Base-by-base conservation (phyloP, 768 basidiomycete genomes). In the Artomyces pyxidatus region DNA sequence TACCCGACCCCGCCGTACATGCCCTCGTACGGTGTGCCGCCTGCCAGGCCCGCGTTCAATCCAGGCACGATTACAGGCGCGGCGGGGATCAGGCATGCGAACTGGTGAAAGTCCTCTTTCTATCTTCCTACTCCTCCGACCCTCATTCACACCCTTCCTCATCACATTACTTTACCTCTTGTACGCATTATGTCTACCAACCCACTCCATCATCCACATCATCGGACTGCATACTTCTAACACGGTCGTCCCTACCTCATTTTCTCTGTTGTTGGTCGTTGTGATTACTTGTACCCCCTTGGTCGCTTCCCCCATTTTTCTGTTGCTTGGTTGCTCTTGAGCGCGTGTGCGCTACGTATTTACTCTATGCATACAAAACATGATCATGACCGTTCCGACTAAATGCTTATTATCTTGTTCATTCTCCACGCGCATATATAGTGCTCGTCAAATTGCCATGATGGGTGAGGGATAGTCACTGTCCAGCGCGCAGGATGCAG, bases 41-140 rank as follows among this genome's bases (percentile, higher is more conserved):
- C 4, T 45, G 50, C 50, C 22, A 40, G 5, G 6, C 46, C 30
- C 39, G 40, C 17, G 25, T 37, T 22, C 42, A 28, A 12, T 27
- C 37, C 29, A 25, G 50, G 16, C 17, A 40, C 37, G 14, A 54
- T 54, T 37, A 54, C 53, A 21, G 53, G 53, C 19, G 45, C 53
- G 27, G 47, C 53, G 16, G 53, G 53, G 32, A 54, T 54, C 21
- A 50, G 53, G 35, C 53, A 54, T n/a, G 50, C 53, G 16, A 30
- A 12, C 23, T 54, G 53, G 53, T 54, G 26, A 54, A 39, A 52
- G 28, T 10, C 21, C 4, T 1, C 27, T 2, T 17, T 11, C 14
- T 22, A 42, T 43, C 21, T 35, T 44, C 37, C 23, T 17, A 43
- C 35, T 41, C 28, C 23, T 42, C 37, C 23, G 14, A 17, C 19